Conservation (phyloP, 345 rosid genomes). For the Anacardium occidentale region DNA sequence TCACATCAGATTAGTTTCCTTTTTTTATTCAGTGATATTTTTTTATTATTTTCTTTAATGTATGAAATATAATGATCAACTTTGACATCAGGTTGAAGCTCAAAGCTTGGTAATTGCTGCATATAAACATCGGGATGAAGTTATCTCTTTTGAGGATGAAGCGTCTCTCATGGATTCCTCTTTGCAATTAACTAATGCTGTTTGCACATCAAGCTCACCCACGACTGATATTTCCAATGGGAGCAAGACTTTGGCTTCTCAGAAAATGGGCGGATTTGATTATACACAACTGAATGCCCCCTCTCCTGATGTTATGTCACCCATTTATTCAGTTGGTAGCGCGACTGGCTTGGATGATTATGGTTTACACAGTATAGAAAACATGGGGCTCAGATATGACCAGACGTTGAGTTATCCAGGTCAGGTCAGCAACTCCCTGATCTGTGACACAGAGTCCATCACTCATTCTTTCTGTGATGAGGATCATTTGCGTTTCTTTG, state of each 20-base stretch:
- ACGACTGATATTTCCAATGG: slow-evolving; percentile 41
- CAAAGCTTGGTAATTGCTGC: slow-evolving; percentile 65
- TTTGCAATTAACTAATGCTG: slow-evolving; percentile 34
- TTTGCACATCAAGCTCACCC: slow-evolving; percentile 39
- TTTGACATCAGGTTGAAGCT: slow-evolving; percentile 61
- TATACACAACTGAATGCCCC: slow-evolving; percentile 48
- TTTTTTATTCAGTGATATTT: slow-evolving; percentile 8
- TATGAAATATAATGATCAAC: slow-evolving; percentile 12
- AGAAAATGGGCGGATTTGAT: slow-evolving; percentile 53
- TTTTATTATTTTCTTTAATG: slow-evolving; percentile 15
- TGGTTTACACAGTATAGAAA: slow-evolving; percentile 51
- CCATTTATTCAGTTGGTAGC: slow-evolving; percentile 53
- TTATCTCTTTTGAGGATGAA: slow-evolving; percentile 64
- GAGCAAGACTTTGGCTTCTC: slow-evolving; percentile 42
- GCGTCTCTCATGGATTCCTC: slow-evolving; percentile 42
- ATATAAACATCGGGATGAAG: slow-evolving; percentile 60
- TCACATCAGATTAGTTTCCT: slow-evolving; percentile 8
- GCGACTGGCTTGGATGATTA: slow-evolving; percentile 58
- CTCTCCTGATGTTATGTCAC: slow-evolving; percentile 67
- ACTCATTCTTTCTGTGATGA: slow-evolving; percentile 66
- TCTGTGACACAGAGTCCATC: slow-evolving; percentile 52
- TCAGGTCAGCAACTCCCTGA: slow-evolving; percentile 43
- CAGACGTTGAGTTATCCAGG: slow-evolving; percentile 47
- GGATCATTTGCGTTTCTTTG: slow-evolving; percentile 59
- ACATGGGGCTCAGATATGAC: slow-evolving; percentile 53